Conservation (phyloP, 1,284 basidiomycete genomes). For the Malassezia brasiliensis region DNA sequence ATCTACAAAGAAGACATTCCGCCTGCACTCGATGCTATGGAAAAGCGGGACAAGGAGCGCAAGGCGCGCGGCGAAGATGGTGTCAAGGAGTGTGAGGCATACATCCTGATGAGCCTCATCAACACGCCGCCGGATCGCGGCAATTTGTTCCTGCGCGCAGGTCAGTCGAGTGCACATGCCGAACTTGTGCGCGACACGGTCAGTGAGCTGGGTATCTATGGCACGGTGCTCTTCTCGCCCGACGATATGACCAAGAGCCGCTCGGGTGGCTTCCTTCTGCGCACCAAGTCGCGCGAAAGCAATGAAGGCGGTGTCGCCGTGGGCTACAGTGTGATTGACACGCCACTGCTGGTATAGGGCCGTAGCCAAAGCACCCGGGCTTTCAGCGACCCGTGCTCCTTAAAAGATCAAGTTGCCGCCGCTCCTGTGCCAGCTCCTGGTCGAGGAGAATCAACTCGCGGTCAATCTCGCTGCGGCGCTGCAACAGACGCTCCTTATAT, state of each 20-base stretch:
- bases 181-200: slow-evolving; percentile 60
- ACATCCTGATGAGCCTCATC: slow-evolving; percentile 91
- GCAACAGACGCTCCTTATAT: slow-evolving; percentile 5
- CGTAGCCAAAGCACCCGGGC: too few species aligned
- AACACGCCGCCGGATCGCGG: slow-evolving; percentile 60
- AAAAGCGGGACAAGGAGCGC: slow-evolving; percentile 52
- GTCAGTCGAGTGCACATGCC: slow-evolving; percentile 45
- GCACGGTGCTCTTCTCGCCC: slow-evolving; percentile 64
- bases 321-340: slow-evolving; percentile 79
- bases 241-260: slow-evolving; percentile 53
- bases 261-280: slow-evolving; percentile 64
- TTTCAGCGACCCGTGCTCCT: too few species aligned
- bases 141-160: slow-evolving; percentile 65
- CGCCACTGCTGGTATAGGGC: slow-evolving; percentile 58
- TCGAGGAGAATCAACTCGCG: slow-evolving; percentile 7
- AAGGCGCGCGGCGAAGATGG: slow-evolving; percentile 7
- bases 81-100: slow-evolving; percentile 54
- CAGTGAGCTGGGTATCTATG: slow-evolving; percentile 85
- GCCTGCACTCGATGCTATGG: slow-evolving; percentile 60
- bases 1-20: slow-evolving; percentile 79
- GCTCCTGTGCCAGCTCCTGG: slow-evolving; percentile 5
- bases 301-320: slow-evolving; percentile 91
- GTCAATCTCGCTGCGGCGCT: slow-evolving; percentile 5
- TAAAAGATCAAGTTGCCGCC: not conserved
- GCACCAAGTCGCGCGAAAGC: slow-evolving; percentile 84